Base-by-base conservation (phyloP, 2,329 filamentous ascomycete species). In the Colletotrichum limetticola region DNA sequence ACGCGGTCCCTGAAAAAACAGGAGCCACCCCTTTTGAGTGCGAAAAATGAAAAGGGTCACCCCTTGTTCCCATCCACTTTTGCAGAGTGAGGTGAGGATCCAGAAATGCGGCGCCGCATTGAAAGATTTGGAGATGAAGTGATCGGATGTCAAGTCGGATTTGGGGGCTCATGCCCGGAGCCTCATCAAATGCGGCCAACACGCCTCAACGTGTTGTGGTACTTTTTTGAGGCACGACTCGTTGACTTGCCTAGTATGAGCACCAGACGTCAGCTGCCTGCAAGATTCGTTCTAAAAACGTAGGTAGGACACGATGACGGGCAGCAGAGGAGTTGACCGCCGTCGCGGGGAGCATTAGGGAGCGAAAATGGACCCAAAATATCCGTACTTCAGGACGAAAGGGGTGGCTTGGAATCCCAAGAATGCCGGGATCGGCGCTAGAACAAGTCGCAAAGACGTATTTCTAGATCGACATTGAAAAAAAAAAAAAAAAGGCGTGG, bases 51-150 rank as follows among this genome's bases (percentile, higher is more conserved):
- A 19, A 66, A 66, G 55, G 61, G 61, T 52, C 52, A 49, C n/a
- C 28, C 60, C 52, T 57, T 28, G 62, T 19, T 30, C 26, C 32
- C 37, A 28, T 53, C 61, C 67, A 65, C 61, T 58, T 52, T 70
- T 70, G 60, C 53, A 55, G 63, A 66, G 63, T 49, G 35, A 28
- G 24, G 16, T 49, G 63, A 65, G 7, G 53, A 59, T 26, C 53
- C 37, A 49, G 24, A 53, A 70, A 53, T 59, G 61, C 61, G 42
- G 67, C 42, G 62, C 24, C 37, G 61, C 55, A 53, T 70, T 55
- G 42, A 22, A 55, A 35, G 24, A 52, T 59, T 66, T 11, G 63
- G n/a, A 66, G 19, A 35, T 30, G n/a, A 49, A 37, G 24, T 30
- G 52, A 55, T 32, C 28, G 60, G 67, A 46, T n/a, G 53, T 66